phyloP scores from a whole-genome alignment of 805 yeast genomes.

The Yarrowia sp. region DNA sequence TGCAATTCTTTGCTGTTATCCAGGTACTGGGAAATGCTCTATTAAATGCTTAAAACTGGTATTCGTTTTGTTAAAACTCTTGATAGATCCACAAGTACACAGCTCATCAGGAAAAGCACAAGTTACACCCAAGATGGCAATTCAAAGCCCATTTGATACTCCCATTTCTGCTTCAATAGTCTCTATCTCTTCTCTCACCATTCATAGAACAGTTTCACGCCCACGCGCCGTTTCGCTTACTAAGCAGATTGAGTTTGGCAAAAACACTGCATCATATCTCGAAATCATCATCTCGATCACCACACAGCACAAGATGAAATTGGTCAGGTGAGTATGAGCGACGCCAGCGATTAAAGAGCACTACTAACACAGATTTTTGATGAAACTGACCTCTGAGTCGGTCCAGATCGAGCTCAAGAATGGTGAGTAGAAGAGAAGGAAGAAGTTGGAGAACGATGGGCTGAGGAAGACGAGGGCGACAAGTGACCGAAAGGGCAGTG shows the following conservation, averaged over 20 bases:
- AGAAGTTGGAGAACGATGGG: too few relatives aligned
- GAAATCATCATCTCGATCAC: conserved; percentile 18
- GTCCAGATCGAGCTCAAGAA: conserved; percentile 91
- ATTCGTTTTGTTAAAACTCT: too few relatives aligned
- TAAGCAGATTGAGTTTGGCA: conserved; percentile 29
- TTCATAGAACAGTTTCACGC: too few relatives aligned
- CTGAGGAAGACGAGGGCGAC: neutral
- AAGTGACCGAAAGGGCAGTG: neutral
- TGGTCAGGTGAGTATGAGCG: conserved; percentile 24
- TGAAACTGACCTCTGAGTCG: conserved; percentile 84
- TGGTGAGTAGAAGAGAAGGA: conserved; percentile 54
- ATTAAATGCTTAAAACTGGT: too few relatives aligned
- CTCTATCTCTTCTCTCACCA: too few relatives aligned
- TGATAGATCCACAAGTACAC: too few relatives aligned
- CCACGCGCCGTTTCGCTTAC: neutral
- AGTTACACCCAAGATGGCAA: too few relatives aligned
- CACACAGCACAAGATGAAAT: conserved; percentile 28
- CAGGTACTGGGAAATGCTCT: too few relatives aligned
- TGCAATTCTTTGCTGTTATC: too few relatives aligned
- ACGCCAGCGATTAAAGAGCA: neutral
- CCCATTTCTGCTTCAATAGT: too few relatives aligned
- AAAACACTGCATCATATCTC: conserved; percentile 8
- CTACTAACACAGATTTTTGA: conserved; percentile 61
- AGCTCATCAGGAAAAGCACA: too few relatives aligned
- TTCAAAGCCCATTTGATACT: too few relatives aligned